phyloP scores from a whole-genome alignment of 345 rosid species.

The Eucalyptus brandiana region DNA sequence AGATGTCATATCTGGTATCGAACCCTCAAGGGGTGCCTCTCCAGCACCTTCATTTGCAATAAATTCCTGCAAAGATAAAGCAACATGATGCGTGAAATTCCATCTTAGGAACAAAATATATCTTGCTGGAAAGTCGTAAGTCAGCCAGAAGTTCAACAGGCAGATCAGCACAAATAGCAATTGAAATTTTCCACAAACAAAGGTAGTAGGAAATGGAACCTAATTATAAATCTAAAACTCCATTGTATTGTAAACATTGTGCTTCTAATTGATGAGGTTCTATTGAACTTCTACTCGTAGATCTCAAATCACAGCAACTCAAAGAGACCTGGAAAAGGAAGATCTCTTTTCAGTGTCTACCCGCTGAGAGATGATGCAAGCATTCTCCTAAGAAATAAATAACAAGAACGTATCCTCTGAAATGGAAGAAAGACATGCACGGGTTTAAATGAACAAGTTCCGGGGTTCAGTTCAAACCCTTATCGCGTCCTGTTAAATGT shows the following conservation, averaged over 20 bases:
- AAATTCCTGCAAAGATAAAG: constrained; percentile 49
- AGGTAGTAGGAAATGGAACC: not conserved
- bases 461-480: not conserved
- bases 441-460: not conserved
- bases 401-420: not conserved
- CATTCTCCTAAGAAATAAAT: not conserved
- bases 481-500: not conserved
- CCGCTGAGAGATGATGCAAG: not conserved
- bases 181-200: not conserved
- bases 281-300: not conserved
- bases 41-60: constrained; percentile 76
- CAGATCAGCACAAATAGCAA: not conserved
- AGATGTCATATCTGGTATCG: constrained; percentile 99
- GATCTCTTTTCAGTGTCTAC: not conserved
- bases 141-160: not conserved
- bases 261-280: not conserved
- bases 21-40: constrained; percentile 95
- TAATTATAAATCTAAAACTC: not conserved
- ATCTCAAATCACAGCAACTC: not conserved
- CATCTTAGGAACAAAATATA: not conserved
- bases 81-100: not conserved
- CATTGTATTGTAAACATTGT: not conserved
- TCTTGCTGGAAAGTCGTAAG: not conserved
- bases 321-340: not conserved
- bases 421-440: not conserved